Base-by-base conservation (phyloP, 306 rosid genomes). In the Styphnolobium japonicum region DNA sequence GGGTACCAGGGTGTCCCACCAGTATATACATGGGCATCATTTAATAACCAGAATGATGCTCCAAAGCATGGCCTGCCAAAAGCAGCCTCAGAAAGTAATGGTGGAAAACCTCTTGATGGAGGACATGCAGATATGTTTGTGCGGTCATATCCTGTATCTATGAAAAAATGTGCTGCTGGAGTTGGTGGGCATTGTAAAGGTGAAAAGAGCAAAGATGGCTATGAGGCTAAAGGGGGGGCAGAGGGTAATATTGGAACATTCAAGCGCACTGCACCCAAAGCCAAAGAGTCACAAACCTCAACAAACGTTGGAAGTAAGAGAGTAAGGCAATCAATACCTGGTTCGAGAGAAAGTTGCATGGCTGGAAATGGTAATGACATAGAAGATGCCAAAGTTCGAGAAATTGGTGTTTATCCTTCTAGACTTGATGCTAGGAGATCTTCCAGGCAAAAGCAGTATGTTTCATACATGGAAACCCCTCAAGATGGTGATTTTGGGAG, bases 241-340 rank as follows among this genome's bases (percentile, higher is more conserved):
- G 62, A 80, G 77, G 76, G 67, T 42, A 74, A 69, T 82, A 77
- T 62, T 76, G 80, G 51, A 34, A 58, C 14, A 4, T 56, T 83
- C 31, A 53, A 73, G 63, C 37, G 79, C 57, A 67, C 78, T 67
- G 69, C 70, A 27, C 52, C 67, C 31, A 88, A 83, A 43, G 52
- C 73, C 78, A 81, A 29, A 78, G 81, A 77, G 18, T 43, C 87
- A 19, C 77, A 25, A 33, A 46, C 85, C 53, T 75, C 86, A 18
- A 67, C 81, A 75, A 66, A 79, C 72, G 74, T n/a, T 67, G 88
- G 85, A 21, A 89, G 84, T 40, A 90, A 89, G 89, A 87, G 94
- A 71, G 85, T 70, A 45, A 81, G 88, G 65, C 83, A 81, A 79
- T 55, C 86, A 4, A 76, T 36, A 48, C 83, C 58, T 18, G 85